Conservation (phyloP, 805 yeast genomes). For the Candida vaughaniae region DNA sequence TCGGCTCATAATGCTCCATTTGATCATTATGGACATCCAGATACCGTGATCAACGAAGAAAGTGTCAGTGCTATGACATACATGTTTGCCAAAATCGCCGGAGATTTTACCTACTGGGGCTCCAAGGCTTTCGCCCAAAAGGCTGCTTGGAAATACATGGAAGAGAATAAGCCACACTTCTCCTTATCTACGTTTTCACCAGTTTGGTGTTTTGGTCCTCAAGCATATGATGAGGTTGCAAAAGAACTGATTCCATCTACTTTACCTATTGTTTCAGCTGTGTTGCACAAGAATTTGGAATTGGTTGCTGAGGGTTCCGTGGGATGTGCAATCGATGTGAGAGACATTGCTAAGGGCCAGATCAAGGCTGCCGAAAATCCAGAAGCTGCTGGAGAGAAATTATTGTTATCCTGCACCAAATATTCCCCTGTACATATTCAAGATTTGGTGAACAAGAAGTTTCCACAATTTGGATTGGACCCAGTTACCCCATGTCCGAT, state of each 20-base stretch:
- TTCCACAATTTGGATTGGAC: constrained; percentile 18
- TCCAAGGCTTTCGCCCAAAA: constrained; percentile 57
- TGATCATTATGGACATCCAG: constrained; percentile 1
- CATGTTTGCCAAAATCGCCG: neutral
- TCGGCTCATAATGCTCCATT: constrained; percentile 1
- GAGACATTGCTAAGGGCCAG: constrained; percentile 65
- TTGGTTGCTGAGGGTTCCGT: neutral
- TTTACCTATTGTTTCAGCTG: constrained; percentile 25
- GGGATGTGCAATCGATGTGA: constrained; percentile 48
- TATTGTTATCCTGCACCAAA: constrained; percentile 17
- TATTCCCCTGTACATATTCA: constrained; percentile 20
- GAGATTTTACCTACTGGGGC: constrained; percentile 25
- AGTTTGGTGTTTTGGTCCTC: constrained; percentile 51
- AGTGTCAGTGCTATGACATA: constrained; percentile 2
- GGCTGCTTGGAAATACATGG: constrained; percentile 53
- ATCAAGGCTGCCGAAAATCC: constrained; percentile 44
- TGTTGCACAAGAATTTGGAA: constrained; percentile 21
- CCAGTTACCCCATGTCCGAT: neutral
- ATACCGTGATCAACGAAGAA: constrained; percentile 4
- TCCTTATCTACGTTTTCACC: constrained; percentile 42
- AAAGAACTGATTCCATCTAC: constrained; percentile 21
- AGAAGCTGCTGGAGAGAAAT: constrained; percentile 31
- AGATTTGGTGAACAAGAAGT: constrained; percentile 20
- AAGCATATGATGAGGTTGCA: constrained; percentile 36
- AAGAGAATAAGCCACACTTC: constrained; percentile 32